Evolutionary conservation across 1,284 basidiomycete genomes (phyloP), one percentile per base, ranked within the genome.

Genomic region (Cryptococcus neoformans): DNA sequence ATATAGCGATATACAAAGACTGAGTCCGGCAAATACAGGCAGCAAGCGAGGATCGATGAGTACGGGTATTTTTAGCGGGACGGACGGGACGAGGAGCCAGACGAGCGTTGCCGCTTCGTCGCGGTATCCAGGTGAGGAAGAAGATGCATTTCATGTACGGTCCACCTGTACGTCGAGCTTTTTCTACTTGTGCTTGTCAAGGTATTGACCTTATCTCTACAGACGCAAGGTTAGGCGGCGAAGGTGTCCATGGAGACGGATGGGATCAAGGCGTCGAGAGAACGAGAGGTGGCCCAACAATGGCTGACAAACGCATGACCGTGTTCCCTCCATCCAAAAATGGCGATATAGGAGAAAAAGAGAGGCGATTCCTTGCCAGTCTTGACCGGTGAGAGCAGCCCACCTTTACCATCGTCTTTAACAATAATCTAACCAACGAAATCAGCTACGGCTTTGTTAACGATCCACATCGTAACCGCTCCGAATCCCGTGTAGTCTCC

Each of bases 221-320:
- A 78, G 76, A 96, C 70, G 92, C 92, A 0, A 83, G 89, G 59
- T 82, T 96, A 12, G 90, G 95, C 47, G 78, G 83, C 8, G 83
- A 83, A 49, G 92, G 92, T 17, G 92, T 96, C 36, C 88, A 86
- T 68, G 92, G 92, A 3, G 92, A 96, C 73, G 92, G 92, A 0
- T 91, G 87, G 78, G 88, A 89, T 64, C 91, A 94, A 64, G 92
- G 92, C 40, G 82, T 92, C 12, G 92, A 96, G 78, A 84, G 91
- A 44, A 96, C 92, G n/a, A 83, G 92, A 56, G 91, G 91, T n/a
- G 84, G 88, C 51, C 80, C 87, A 50, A 40, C 53, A 6, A 63
- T 60, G 11, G 53, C 61, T 1, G 61, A 59, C 10, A 65, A 69
- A 39, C 58, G 75, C 36, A 64, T 62, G 50, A 84, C 85, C 3